These are phyloP conservation scores for Pleurotus platypus DNA, from an alignment of 768 basidiomycete genomes.

Conservation along the genomic window DNA sequence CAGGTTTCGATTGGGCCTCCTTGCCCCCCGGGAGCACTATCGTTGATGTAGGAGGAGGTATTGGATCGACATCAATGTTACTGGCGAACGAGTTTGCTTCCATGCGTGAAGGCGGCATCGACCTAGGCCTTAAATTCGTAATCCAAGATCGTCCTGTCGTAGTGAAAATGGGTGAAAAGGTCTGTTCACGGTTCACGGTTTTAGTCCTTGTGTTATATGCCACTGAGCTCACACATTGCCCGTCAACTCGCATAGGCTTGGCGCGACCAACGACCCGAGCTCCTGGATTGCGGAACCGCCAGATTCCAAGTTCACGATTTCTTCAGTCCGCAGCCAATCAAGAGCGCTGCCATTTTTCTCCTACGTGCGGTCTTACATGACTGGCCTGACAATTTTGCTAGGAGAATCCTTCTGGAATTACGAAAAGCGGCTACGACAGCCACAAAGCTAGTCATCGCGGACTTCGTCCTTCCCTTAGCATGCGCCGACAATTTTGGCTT, in stretches of 20 bases:
- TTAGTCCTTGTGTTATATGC: neutral
- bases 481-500: conserved; percentile 50
- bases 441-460: conserved; percentile 67
- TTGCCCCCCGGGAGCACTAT: conserved; percentile 42
- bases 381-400: conserved; percentile 65
- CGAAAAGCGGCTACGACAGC: conserved; percentile 41
- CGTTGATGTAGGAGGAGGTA: conserved; percentile 60
- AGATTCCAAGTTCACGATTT: conserved; percentile 72
- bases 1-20: conserved; percentile 50
- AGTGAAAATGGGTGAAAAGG: conserved; percentile 39
- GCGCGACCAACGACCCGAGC: conserved; percentile 53
- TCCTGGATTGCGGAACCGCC: conserved; percentile 51
- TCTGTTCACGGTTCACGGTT: neutral
- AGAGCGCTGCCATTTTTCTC: conserved; percentile 59
- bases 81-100: conserved; percentile 26
- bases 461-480: conserved; percentile 67
- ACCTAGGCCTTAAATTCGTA: conserved; percentile 32
- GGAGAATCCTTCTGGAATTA: conserved; percentile 38
- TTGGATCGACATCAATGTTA: conserved; percentile 42
- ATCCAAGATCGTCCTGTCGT: conserved; percentile 52
- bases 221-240: neutral
- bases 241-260: conserved; percentile 37
- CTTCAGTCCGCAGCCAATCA: conserved; percentile 59
- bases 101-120: conserved; percentile 15
- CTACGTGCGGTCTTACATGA: conserved; percentile 74